phyloP scores from a whole-genome alignment of 306 rosid genomes.

The Corylus heterophylla region DNA sequence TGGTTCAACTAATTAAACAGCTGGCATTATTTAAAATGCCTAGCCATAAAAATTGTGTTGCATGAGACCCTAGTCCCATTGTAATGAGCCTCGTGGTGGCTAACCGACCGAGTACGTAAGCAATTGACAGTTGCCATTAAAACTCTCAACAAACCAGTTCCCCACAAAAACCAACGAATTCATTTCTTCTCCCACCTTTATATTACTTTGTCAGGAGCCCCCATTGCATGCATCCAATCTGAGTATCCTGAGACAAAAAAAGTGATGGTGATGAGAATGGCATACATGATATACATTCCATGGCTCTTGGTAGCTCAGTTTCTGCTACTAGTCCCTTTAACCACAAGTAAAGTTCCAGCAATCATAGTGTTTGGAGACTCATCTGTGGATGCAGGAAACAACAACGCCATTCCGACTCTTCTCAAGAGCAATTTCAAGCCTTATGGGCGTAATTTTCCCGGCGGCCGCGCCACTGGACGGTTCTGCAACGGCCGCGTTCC shows the following conservation, averaged over 20 bases:
- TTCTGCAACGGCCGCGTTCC: constrained; percentile 50
- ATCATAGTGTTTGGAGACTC: constrained; percentile 57
- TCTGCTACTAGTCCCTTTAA: constrained; percentile 9
- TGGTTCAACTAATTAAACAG: no score
- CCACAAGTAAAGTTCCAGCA: constrained; percentile 39
- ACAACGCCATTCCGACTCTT: constrained; percentile 35
- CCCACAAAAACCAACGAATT: no score
- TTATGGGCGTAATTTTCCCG: constrained; percentile 48
- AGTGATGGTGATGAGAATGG: constrained; percentile 1
- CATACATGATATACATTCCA: constrained; percentile 15
- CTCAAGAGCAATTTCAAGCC: constrained; percentile 52
- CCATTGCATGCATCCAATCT: not conserved
- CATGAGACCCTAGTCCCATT: no score
- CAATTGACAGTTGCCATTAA: not conserved
- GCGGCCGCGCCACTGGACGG: constrained; percentile 46
- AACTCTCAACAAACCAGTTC: not conserved
- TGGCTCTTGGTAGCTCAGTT: constrained; percentile 22
- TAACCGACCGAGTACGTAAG: not conserved
- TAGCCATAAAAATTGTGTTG: no score
- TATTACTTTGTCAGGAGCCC: not conserved
- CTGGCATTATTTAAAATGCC: no score
- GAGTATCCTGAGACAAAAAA: no score
- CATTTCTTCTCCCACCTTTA: not conserved
- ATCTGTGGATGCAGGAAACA: constrained; percentile 52
- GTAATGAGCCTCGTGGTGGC: not conserved